Conservation (phyloP, 2,329 filamentous ascomycete species). For the Sclerotinia borealis region DNA sequence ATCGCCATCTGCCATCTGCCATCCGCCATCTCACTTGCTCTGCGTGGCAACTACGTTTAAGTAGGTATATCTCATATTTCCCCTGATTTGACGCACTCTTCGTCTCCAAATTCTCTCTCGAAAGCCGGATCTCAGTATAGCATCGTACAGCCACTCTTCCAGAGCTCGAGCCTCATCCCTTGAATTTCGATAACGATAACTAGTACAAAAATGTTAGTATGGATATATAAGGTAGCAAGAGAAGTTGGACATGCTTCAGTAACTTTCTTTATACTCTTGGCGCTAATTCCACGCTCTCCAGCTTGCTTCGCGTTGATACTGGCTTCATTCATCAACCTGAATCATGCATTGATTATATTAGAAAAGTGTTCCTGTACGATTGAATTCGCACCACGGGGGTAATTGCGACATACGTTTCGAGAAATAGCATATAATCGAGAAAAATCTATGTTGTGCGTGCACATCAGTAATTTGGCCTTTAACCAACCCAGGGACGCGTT, state of each 20-base stretch:
- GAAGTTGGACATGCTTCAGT: constrained; percentile 54
- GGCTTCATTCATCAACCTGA: constrained; percentile 72
- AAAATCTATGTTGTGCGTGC: constrained; percentile 56
- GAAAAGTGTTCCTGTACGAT: not conserved
- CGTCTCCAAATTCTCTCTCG: not conserved
- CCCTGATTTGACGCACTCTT: not conserved
- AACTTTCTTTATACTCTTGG: constrained; percentile 69
- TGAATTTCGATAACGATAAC: constrained; percentile 10
- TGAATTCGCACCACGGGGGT: not conserved
- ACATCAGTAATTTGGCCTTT: constrained; percentile 11
- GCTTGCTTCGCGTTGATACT: constrained; percentile 68
- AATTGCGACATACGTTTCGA: constrained; percentile 50
- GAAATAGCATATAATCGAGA: constrained; percentile 77
- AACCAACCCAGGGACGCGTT: constrained; percentile 19
- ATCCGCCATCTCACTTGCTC: not conserved
- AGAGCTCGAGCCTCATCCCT: constrained; percentile 4
- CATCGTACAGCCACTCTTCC: not conserved
- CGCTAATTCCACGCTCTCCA: constrained; percentile 68
- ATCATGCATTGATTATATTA: constrained; percentile 12
- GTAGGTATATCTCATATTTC: not conserved
- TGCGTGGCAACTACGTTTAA: not conserved
- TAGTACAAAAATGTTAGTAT: constrained; percentile 1
- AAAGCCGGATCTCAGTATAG: not conserved
- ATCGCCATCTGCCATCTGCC: not conserved
- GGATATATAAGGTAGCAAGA: not conserved